phyloP scores from a whole-genome alignment of 2,329 filamentous ascomycete genomes.

The Trichoderma koningiopsis region DNA sequence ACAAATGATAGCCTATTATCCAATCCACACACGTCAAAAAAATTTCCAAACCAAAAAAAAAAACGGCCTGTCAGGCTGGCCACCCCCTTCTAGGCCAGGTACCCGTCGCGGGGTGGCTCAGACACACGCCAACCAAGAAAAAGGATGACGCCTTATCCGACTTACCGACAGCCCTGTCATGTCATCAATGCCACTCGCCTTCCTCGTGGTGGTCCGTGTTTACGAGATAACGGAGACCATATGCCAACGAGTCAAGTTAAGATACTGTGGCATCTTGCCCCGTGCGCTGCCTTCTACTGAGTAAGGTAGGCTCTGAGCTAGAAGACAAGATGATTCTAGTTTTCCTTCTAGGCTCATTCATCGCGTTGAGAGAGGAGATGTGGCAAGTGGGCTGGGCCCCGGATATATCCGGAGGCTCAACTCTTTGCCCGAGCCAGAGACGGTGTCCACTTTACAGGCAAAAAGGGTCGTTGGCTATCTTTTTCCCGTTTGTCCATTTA shows the following conservation, averaged over 20 bases:
- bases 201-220: neutral
- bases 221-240: neutral
- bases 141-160: constrained; percentile 24
- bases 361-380: neutral
- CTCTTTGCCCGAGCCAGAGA: neutral
- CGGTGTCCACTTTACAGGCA: neutral
- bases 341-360: constrained; percentile 3
- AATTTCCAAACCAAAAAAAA: neutral
- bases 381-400: neutral
- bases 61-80: neutral
- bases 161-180: constrained; percentile 21
- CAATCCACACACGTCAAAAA: constrained; percentile 2
- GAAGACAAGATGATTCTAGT: neutral
- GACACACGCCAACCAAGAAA: constrained; percentile 4
- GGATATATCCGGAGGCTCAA: constrained; percentile 25
- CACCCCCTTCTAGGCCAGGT: neutral
- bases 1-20: neutral
- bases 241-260: neutral
- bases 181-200: neutral
- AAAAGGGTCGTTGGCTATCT: neutral
- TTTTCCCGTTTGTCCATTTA: neutral
- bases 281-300: neutral
- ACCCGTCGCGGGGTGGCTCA: constrained; percentile 21
- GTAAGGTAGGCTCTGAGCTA: neutral
- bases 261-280: neutral